Conservation (phyloP, 345 rosid genomes). For the Mallotus nudiflorus region DNA sequence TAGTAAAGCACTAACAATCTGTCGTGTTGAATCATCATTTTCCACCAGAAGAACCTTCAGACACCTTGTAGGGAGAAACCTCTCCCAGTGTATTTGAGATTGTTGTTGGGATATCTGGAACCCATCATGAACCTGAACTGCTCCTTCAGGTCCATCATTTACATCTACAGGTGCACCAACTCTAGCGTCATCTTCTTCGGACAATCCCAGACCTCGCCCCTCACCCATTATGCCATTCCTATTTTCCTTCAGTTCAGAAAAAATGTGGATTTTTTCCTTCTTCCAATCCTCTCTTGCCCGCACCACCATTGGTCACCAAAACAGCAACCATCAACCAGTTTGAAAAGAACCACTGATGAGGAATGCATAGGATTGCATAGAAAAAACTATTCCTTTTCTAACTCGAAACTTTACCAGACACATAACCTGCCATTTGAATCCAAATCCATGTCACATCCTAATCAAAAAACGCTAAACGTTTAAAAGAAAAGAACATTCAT, state of each 20-base stretch:
- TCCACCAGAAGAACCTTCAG: constrained; percentile 78
- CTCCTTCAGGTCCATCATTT: constrained; percentile 27
- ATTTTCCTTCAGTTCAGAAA: constrained; percentile 45
- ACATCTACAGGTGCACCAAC: constrained; percentile 31
- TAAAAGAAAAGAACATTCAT: background rate
- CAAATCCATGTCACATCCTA: background rate
- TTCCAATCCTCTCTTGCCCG: background rate
- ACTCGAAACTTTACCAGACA: background rate
- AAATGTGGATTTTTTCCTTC: constrained; percentile 25
- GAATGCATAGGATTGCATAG: background rate
- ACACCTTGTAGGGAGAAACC: constrained; percentile 65
- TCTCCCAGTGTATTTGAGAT: constrained; percentile 61
- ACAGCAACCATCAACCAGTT: constrained; percentile 7
- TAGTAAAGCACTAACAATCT: constrained; percentile 74
- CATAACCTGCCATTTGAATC: background rate
- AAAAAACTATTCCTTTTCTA: too few species aligned
- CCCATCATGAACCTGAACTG: constrained; percentile 18
- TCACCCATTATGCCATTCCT: constrained; percentile 37
- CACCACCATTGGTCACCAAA: background rate
- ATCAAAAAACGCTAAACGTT: background rate
- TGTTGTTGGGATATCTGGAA: constrained; percentile 7
- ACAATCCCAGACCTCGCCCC: constrained; percentile 44
- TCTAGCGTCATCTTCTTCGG: constrained; percentile 50
- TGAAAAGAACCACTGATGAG: constrained; percentile 1
- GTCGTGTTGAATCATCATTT: constrained; percentile 78